phyloP scores from a whole-genome alignment of 768 basidiomycete species.

The Suillus occidentalis region DNA sequence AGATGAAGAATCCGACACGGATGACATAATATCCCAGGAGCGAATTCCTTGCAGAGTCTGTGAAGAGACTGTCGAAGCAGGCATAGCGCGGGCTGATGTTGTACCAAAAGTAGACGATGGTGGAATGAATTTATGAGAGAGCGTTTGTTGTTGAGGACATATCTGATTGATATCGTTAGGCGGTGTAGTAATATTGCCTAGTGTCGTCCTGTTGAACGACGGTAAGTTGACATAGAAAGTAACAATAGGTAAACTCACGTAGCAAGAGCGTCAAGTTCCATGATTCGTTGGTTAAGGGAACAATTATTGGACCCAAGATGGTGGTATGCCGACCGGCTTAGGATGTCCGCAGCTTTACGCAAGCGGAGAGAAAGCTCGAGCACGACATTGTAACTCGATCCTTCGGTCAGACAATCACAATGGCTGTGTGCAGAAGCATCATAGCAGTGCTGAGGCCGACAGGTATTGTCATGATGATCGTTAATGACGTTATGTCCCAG shows the following conservation, averaged over 20 bases:
- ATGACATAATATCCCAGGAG: conserved; percentile 20
- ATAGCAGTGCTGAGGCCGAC: conserved; percentile 17
- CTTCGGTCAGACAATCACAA: conserved; percentile 60
- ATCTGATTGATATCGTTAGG: conserved; percentile 25
- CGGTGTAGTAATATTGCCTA: conserved; percentile 36
- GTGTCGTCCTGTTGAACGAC: conserved; percentile 35
- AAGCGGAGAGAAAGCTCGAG: conserved; percentile 67
- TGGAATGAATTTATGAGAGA: conserved; percentile 3
- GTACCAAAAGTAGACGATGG: conserved; percentile 1
- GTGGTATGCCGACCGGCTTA: conserved; percentile 48
- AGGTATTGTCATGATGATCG: conserved; percentile 12
- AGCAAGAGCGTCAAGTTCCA: conserved; percentile 51
- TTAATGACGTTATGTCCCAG: conserved; percentile 5
- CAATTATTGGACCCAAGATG: conserved; percentile 29
- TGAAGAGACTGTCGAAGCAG: conserved; percentile 21
- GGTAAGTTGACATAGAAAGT: conserved; percentile 13
- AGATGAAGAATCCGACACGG: conserved; percentile 29
- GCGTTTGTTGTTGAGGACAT: conserved; percentile 17
- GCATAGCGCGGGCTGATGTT: conserved; percentile 9
- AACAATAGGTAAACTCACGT: conserved; percentile 40
- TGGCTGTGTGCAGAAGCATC: conserved; percentile 33
- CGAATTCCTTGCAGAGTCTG: conserved; percentile 18
- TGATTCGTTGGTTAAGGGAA: conserved; percentile 43
- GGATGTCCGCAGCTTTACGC: conserved; percentile 56
- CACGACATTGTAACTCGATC: conserved; percentile 53